These are phyloP conservation scores for Botryotinia calthae DNA, from an alignment of 2,329 filamentous ascomycete genomes.

Conservation along the genomic window DNA sequence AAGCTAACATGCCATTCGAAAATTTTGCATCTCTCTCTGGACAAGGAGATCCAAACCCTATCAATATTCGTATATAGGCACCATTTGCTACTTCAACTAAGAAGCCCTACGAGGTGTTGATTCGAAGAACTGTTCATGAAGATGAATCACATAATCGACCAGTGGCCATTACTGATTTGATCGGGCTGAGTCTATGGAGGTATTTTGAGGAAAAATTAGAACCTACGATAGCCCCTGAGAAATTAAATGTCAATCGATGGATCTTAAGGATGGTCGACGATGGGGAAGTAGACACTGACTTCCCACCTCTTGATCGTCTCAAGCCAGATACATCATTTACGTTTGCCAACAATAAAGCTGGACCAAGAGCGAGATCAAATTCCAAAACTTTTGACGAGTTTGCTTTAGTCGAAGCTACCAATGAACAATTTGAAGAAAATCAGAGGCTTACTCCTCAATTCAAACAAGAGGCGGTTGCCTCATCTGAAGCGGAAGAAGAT, in stretches of 20 bases:
- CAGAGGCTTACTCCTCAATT: constrained; percentile 66
- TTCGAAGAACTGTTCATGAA: constrained; percentile 66
- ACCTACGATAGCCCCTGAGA: constrained; percentile 61
- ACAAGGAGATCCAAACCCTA: constrained; percentile 72
- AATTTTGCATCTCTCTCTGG: constrained; percentile 74
- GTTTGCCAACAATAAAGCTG: constrained; percentile 71
- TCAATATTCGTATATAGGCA: constrained; percentile 74
- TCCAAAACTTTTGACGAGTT: constrained; percentile 82
- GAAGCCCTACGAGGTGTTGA: constrained; percentile 68
- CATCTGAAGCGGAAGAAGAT: constrained; percentile 45
- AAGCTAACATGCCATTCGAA: constrained; percentile 69
- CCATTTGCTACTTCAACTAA: constrained; percentile 65
- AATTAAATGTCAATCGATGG: constrained; percentile 78
- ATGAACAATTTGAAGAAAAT: constrained; percentile 67
- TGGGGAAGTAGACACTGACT: constrained; percentile 82
- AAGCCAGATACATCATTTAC: constrained; percentile 76
- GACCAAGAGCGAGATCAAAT: constrained; percentile 55
- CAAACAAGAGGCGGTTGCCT: constrained; percentile 49
- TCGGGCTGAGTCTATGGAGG: constrained; percentile 73
- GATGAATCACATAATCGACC: constrained; percentile 60
- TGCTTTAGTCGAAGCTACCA: constrained; percentile 70
- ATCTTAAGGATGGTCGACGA: constrained; percentile 80
- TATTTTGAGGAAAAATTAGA: constrained; percentile 75
- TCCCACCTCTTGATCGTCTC: constrained; percentile 72
- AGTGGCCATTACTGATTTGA: constrained; percentile 76